Base-by-base conservation (phyloP, 78 protist species). In the Neovahlkampfia damariscottae region DNA sequence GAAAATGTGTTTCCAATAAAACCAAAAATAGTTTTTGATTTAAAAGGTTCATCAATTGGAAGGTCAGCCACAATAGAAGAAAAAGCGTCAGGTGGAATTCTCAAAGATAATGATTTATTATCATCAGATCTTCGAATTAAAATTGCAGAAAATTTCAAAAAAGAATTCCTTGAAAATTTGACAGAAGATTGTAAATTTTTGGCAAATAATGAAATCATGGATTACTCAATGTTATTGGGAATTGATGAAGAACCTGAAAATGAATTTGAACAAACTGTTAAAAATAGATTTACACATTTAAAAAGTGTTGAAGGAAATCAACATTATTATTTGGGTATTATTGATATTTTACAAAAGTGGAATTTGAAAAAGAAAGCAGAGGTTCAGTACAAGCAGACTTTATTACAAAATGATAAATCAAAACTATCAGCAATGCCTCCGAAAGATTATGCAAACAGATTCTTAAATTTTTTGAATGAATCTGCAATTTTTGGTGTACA, bases 1-100 rank as follows among this genome's bases (percentile, higher is more conserved):
- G 76, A 78, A 41, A 92, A 93, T 69, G 68, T 91, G 8, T 88
- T 91, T 39, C 83, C 70, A 19, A 86, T 94, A 96, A 93, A 69
- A 36, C 6, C 41, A 2, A 50, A 36, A 29, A 7, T 78, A 8
- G 66, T 39, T 27, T 78, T 28, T 58, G 82, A 78, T 5, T 79
- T 95, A 6, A 91, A 95, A 82, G 96, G 79, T 1, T 27, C 80
- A 5, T 38, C 78, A n/a, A 35, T 67, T 9, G 71, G 79, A 9
- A 50, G 84, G 79, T 0, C 29, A 9, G 79, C 72, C 1, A 9
- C 5, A 30, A 39, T 1, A 29, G 10, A 7, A 10, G 70, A 79
- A 35, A 8, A 3, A n/a, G n/a, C n/a, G n/a, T n/a, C n/a, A n/a
- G n/a, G n/a, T n/a, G n/a, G n/a, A n/a, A n/a, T n/a, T n/a, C n/a